These are phyloP conservation scores for Calonectria pseudoreteaudii DNA, from an alignment of 2,329 filamentous ascomycete genomes.

Conservation along the genomic window DNA sequence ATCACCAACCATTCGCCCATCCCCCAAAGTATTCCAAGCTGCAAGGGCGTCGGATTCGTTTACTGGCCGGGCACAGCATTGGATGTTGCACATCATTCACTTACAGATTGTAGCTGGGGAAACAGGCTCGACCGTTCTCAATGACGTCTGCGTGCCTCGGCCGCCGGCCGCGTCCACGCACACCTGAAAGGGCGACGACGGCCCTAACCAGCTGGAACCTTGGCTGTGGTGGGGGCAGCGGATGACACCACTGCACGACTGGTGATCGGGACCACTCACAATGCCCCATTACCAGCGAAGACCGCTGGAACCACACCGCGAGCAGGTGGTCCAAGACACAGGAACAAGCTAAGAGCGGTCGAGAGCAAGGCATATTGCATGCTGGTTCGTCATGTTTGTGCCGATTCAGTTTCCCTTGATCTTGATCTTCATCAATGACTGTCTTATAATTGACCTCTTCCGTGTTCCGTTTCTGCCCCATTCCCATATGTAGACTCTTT, in stretches of 20 bases:
- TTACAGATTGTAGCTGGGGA: conserved; percentile 14
- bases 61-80: conserved; percentile 20
- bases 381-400: conserved; percentile 18
- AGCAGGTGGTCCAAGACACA: conserved; percentile 12
- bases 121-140: conserved; percentile 35
- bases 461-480: not conserved
- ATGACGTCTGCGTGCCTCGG: conserved; percentile 39
- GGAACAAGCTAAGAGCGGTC: not conserved
- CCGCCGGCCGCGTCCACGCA: not conserved
- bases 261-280: conserved; percentile 12
- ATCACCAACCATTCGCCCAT: not conserved
- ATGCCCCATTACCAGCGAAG: not conserved
- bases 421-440: not conserved
- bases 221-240: conserved; percentile 15
- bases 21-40: not conserved
- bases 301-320: conserved; percentile 13
- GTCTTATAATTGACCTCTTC: not conserved
- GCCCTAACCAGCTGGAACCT: conserved; percentile 3
- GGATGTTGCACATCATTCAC: conserved; percentile 20
- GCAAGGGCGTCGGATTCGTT: not conserved
- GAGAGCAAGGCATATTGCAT: conserved; percentile 22
- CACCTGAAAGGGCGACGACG: not conserved
- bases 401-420: not conserved
- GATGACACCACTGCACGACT: conserved; percentile 25
- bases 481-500: conserved; percentile 1